These are phyloP conservation scores for Spathaspora sp. DNA, from an alignment of 1,139 yeast species.

Conservation along the genomic window DNA sequence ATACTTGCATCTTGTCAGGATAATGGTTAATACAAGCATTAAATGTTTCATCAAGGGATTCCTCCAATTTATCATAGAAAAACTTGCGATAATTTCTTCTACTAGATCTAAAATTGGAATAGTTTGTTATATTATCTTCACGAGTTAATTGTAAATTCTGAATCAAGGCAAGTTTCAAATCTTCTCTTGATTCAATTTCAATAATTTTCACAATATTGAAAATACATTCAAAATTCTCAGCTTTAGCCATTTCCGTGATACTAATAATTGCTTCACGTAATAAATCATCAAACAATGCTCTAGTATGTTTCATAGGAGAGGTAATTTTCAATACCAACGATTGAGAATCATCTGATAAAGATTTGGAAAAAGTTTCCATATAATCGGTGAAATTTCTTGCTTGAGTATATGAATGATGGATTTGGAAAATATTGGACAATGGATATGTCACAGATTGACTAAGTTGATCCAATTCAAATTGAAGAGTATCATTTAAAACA, in stretches of 20 bases:
- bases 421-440: constrained; percentile 58
- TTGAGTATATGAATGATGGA: constrained; percentile 69
- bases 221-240: constrained; percentile 65
- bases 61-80: constrained; percentile 61
- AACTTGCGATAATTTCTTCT: constrained; percentile 65
- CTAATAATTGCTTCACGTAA: constrained; percentile 61
- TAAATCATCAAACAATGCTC: constrained; percentile 63
- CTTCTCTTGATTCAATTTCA: constrained; percentile 79
- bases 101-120: constrained; percentile 38
- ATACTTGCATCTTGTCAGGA: constrained; percentile 55
- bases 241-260: constrained; percentile 68
- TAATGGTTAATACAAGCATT: constrained; percentile 62
- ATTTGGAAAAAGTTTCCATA: constrained; percentile 51
- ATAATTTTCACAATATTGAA: constrained; percentile 73
- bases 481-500: constrained; percentile 53
- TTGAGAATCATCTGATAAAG: constrained; percentile 67
- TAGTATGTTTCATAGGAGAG: constrained; percentile 46
- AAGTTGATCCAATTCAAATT: constrained; percentile 48
- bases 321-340: constrained; percentile 65
- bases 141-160: constrained; percentile 37
- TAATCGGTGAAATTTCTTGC: constrained; percentile 81
- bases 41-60: constrained; percentile 65
- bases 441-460: constrained; percentile 54
- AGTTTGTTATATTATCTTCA: constrained; percentile 21
- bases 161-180: constrained; percentile 57